Percentiles rank a stretch among this genome's conserved stretches.
Conservation (phyloP, 1,139 yeast genomes). For the Meyerozyma elateridarum region DNA sequence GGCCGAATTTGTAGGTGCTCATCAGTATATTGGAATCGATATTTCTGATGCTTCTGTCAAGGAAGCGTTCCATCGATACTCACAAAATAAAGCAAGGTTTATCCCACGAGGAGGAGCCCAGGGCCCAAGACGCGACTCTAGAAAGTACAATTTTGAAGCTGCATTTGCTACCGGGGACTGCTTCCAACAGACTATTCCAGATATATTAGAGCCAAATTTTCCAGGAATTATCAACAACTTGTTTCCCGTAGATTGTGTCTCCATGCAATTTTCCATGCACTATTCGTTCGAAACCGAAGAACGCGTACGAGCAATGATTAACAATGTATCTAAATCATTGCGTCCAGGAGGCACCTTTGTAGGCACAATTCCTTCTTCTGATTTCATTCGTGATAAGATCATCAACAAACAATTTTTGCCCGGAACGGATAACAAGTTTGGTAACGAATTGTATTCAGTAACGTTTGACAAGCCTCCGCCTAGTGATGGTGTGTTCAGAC, state of each 20-base stretch:
- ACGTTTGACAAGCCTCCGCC: slow-evolving; percentile 77
- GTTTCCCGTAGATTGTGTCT: slow-evolving; percentile 83
- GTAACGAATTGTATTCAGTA: slow-evolving; percentile 77
- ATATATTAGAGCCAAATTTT: slow-evolving; percentile 60
- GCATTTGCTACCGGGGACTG: slow-evolving; percentile 92
- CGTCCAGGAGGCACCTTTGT: slow-evolving; percentile 80
- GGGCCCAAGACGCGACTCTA: slow-evolving; percentile 32
- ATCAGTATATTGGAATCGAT: slow-evolving; percentile 85
- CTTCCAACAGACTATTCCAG: slow-evolving; percentile 65
- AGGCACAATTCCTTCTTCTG: slow-evolving; percentile 94
- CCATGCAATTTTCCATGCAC: slow-evolving; percentile 89
- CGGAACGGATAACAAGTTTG: slow-evolving; percentile 59
- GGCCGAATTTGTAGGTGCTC: slow-evolving; percentile 71
- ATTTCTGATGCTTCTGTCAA: slow-evolving; percentile 82
- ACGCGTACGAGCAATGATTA: slow-evolving; percentile 66
- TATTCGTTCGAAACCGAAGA: slow-evolving; percentile 88
- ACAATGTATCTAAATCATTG: slow-evolving; percentile 72
- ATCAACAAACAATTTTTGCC: slow-evolving; percentile 34
- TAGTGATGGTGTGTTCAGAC: slow-evolving; percentile 61
- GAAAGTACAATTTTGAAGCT: slow-evolving; percentile 59
- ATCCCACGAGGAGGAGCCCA: slow-evolving; percentile 24
- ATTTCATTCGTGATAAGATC: slow-evolving; percentile 66
- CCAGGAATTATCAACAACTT: slow-evolving; percentile 52
- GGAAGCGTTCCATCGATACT: slow-evolving; percentile 78
- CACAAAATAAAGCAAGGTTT: slow-evolving; percentile 38